phyloP scores from a whole-genome alignment of 345 rosid species.

The Dimocarpus longan region DNA sequence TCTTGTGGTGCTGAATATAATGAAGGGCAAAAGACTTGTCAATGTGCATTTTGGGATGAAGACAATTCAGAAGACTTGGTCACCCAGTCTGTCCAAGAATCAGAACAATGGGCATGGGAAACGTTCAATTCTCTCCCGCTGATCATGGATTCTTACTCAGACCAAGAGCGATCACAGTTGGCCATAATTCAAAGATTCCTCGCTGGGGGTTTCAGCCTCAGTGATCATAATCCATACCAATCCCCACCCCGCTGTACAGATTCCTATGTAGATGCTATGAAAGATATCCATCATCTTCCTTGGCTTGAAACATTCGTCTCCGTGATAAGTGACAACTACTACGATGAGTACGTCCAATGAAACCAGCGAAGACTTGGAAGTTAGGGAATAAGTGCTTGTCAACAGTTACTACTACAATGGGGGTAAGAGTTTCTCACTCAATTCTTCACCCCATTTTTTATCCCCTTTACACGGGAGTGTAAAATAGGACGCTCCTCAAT shows the following conservation, averaged over 20 bases:
- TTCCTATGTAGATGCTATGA: constrained; percentile 85
- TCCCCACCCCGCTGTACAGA: constrained; percentile 90
- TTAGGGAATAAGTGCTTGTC: constrained; percentile 18
- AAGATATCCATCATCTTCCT: constrained; percentile 95
- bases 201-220: constrained; percentile 88
- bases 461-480: constrained; percentile 23
- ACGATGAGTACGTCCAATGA: constrained; percentile 80
- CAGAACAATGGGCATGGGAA: constrained; percentile 98
- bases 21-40: constrained; percentile 77
- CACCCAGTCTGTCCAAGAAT: constrained; percentile 68
- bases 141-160: constrained; percentile 87
- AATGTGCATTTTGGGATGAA: constrained; percentile 90
- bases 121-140: constrained; percentile 84
- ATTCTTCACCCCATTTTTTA: constrained; percentile 16
- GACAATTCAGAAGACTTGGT: constrained; percentile 61
- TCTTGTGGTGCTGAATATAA: constrained; percentile 89
- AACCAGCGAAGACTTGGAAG: constrained; percentile 15
- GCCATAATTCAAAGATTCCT: constrained; percentile 90
- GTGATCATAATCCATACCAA: constrained; percentile 84
- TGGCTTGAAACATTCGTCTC: constrained; percentile 99
- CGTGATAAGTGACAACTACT: constrained; percentile 89
- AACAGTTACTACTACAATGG: constrained; percentile 1
- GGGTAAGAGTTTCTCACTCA: constrained; percentile 56
- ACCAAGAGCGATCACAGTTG: constrained; percentile 94
- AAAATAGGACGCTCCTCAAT: constrained; percentile 13